These are phyloP conservation scores for Oryza glaberrima DNA, from an alignment of 176 grass and related monocot species.

Conservation along the genomic window DNA sequence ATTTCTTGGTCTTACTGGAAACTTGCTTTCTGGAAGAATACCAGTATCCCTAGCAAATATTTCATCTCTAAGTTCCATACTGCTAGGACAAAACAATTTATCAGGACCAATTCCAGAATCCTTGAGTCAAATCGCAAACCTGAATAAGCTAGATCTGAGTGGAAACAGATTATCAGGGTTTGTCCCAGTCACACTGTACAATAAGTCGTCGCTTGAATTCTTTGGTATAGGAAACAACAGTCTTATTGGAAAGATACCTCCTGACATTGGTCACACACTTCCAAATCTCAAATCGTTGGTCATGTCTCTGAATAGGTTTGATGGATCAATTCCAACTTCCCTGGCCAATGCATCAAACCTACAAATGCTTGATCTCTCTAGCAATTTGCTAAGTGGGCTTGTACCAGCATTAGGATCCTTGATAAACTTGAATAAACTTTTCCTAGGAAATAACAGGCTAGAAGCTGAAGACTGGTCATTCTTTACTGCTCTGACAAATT, in stretches of 20 bases:
- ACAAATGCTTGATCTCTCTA: constrained; percentile 28
- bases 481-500: constrained; percentile 37
- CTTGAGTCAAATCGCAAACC: constrained; percentile 9
- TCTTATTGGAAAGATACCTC: constrained; percentile 12
- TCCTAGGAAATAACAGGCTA: constrained; percentile 12
- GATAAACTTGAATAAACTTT: neutral
- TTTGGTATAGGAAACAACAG: neutral
- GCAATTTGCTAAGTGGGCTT: neutral
- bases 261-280: constrained; percentile 22
- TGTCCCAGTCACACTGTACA: constrained; percentile 38
- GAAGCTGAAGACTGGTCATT: constrained; percentile 29
- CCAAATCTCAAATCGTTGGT: constrained; percentile 9
- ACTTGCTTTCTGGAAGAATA: neutral
- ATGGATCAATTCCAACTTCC: constrained; percentile 7
- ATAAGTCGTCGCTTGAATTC: constrained; percentile 16
- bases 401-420: constrained; percentile 35
- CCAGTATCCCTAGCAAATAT: constrained; percentile 37
- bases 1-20: constrained; percentile 21
- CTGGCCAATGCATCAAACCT: constrained; percentile 26
- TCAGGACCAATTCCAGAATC: neutral
- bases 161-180: neutral
- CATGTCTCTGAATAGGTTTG: neutral
- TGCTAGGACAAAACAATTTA: constrained; percentile 25
- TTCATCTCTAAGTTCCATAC: constrained; percentile 28
- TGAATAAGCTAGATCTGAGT: constrained; percentile 13